A percentile compares a stretch with the other conserved stretches of the same genome.
Conservation (phyloP, 169 alveolate species). For the Cryptosporidium bovis region DNA sequence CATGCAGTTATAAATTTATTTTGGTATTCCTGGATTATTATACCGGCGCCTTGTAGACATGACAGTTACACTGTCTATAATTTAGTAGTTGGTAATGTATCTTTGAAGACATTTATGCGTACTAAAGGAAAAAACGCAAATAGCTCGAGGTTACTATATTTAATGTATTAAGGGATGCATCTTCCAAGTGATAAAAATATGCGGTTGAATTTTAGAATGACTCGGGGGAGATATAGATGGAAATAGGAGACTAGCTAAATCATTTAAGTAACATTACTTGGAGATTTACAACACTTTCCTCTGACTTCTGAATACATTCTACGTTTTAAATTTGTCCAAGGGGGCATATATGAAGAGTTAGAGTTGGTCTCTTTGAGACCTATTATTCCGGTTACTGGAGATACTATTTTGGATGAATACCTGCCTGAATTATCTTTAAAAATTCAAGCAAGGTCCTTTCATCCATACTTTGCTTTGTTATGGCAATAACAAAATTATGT, state of each 20-base stretch:
- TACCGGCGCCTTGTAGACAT: constrained; percentile 64
- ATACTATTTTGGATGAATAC: neutral
- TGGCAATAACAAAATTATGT: too few species aligned
- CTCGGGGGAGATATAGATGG: constrained; percentile 47
- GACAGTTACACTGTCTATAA: constrained; percentile 44
- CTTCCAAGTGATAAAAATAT: constrained; percentile 21
- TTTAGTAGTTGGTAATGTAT: constrained; percentile 20
- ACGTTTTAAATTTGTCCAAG: constrained; percentile 38
- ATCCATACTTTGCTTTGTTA: too few species aligned
- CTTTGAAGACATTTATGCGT: constrained; percentile 68
- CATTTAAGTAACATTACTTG: too few species aligned
- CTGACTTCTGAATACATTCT: neutral
- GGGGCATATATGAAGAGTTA: constrained; percentile 63
- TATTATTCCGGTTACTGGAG: neutral
- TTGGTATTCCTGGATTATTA: constrained; percentile 8
- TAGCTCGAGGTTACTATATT: constrained; percentile 46
- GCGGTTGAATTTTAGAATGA: constrained; percentile 55
- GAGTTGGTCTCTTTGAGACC: constrained; percentile 67
- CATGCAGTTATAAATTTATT: neutral
- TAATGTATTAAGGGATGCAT: constrained; percentile 57
- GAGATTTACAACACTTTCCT: constrained; percentile 12
- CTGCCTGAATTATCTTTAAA: too few species aligned
- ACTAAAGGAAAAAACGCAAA: constrained; percentile 6
- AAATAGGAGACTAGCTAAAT: constrained; percentile 1
- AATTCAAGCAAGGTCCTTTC: too few species aligned